Conservation (phyloP, 176 grass and related monocot species). For the Aegilops umbellulata region DNA sequence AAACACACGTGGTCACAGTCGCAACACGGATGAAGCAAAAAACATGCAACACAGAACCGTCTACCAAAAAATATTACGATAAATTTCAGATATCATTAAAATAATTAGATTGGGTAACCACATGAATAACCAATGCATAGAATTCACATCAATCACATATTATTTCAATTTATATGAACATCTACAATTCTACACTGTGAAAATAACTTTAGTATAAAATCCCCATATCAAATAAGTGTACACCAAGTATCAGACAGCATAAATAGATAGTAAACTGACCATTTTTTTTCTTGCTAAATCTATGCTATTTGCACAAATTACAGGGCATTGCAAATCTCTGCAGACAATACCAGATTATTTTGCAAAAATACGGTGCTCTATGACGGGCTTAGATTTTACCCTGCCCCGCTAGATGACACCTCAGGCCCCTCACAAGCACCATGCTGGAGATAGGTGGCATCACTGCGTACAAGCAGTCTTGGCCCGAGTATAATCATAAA, state of each 20-base stretch:
- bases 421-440: not conserved
- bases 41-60: not conserved
- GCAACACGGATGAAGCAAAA: not conserved
- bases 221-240: not conserved
- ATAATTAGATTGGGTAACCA: not conserved
- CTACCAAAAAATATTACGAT: not conserved
- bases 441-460: not conserved
- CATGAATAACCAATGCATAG: not conserved
- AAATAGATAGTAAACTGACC: not conserved
- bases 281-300: not conserved
- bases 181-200: not conserved
- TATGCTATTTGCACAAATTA: not conserved
- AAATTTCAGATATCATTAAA: not conserved
- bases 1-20: not conserved
- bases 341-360: not conserved
- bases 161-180: slow-evolving; percentile 1
- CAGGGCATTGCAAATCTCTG: not conserved
- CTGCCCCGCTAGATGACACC: not conserved
- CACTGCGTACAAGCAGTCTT: not conserved
- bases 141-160: not conserved
- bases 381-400: not conserved
- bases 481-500: not conserved
- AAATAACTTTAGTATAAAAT: not conserved
- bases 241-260: not conserved
- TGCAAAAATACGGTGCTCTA: not conserved